Conservation (phyloP, 78 protist genomes). For the Guillardia theta region DNA sequence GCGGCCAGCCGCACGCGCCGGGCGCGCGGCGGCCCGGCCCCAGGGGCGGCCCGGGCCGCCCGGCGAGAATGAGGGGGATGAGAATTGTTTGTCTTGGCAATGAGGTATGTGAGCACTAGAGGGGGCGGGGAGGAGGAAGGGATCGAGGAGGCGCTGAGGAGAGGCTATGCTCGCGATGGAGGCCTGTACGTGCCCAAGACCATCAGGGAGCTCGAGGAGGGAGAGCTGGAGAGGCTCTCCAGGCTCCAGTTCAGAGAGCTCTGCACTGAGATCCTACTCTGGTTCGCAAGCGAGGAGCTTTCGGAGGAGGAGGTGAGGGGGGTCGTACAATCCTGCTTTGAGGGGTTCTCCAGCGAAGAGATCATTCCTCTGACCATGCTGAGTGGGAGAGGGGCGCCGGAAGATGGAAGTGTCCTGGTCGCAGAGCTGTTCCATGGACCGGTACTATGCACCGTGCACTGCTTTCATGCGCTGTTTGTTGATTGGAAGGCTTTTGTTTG, state of each 20-base stretch:
- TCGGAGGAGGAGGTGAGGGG: background rate
- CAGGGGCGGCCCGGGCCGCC: no score
- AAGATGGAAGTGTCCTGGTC: background rate
- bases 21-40: no score
- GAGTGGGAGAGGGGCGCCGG: background rate
- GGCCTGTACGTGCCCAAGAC: background rate
- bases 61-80: no score
- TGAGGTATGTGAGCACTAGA: background rate
- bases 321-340: background rate
- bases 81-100: no score
- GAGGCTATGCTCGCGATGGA: slow-evolving; percentile 11
- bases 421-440: background rate
- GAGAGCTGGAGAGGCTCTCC: background rate
- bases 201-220: background rate
- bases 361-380: background rate
- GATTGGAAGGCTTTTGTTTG: no score
- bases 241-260: background rate
- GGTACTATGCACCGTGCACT: no score
- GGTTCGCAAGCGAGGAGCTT: background rate
- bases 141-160: background rate
- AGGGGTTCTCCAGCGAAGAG: background rate
- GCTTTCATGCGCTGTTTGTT: no score
- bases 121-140: background rate
- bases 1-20: no score
- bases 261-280: background rate